Evolutionary conservation across 352 stramenopile species (phyloP).

Genomic region (Phytopythium vexans): DNA sequence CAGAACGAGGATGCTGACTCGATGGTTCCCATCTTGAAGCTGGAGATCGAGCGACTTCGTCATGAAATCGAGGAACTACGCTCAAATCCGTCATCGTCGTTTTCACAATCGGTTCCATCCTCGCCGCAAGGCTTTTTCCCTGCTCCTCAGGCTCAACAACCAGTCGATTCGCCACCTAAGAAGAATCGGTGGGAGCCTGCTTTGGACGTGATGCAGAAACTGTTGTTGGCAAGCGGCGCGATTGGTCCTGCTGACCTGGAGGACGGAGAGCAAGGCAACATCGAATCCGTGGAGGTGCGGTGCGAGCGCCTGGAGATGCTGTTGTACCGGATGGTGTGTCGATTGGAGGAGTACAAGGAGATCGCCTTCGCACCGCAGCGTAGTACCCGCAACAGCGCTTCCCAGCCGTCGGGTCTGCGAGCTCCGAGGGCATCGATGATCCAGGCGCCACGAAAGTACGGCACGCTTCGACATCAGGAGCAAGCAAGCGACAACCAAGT

Average conservation of each 20-base stretch:
- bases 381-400: conserved; percentile 10
- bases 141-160: neutral
- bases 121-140: neutral
- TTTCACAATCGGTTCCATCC: conserved; percentile 10
- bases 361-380: conserved; percentile 51
- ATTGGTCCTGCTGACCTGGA: conserved; percentile 32
- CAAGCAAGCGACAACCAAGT: conserved; percentile 33
- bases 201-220: conserved; percentile 76
- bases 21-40: conserved; percentile 67
- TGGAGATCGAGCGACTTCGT: conserved; percentile 68
- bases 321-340: conserved; percentile 84
- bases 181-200: conserved; percentile 77
- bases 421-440: conserved; percentile 42
- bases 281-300: conserved; percentile 38
- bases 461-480: conserved; percentile 15
- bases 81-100: conserved; percentile 1
- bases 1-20: conserved; percentile 83
- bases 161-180: conserved; percentile 12
- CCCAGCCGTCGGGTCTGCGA: conserved; percentile 30
- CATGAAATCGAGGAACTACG: conserved; percentile 50
- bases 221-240: conserved; percentile 59
- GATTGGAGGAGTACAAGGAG: conserved; percentile 81
- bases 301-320: conserved; percentile 80
- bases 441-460: conserved; percentile 43
- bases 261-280: conserved; percentile 17